These are phyloP conservation scores for Stereum hirsutum DNA, from an alignment of 1,284 basidiomycete species.

Conservation along the genomic window DNA sequence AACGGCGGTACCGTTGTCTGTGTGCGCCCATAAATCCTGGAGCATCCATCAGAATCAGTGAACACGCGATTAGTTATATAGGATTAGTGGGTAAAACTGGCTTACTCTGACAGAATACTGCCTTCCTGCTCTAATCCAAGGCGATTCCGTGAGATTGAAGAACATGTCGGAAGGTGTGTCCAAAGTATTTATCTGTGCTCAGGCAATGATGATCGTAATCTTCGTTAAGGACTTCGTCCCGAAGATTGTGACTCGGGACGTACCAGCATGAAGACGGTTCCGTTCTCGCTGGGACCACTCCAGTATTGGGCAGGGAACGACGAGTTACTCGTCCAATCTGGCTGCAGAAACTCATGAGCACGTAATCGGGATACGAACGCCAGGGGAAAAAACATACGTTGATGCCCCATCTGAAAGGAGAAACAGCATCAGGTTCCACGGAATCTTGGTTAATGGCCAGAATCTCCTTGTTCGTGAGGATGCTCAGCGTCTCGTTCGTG, in stretches of 20 bases:
- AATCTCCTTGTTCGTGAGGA: conserved; percentile 29
- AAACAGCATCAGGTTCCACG: conserved; percentile 27
- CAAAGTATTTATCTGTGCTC: conserved; percentile 29
- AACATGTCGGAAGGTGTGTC: conserved; percentile 45
- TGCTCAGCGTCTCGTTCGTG: conserved; percentile 23
- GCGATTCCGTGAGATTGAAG: conserved; percentile 60
- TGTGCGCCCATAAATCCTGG: conserved; percentile 55
- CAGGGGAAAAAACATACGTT: conserved; percentile 26
- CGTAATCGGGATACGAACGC: neutral
- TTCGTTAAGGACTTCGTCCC: neutral
- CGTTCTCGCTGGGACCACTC: conserved; percentile 40
- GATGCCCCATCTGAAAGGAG: conserved; percentile 37
- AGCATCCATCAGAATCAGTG: neutral
- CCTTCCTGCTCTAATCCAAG: conserved; percentile 58
- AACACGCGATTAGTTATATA: neutral
- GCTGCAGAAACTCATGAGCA: conserved; percentile 18
- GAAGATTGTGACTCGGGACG: too few relatives aligned
- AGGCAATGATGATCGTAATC: too few relatives aligned
- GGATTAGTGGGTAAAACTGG: conserved; percentile 2
- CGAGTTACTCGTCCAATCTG: conserved; percentile 36
- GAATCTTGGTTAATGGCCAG: conserved; percentile 38
- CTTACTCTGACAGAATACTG: conserved; percentile 52
- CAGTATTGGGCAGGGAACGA: conserved; percentile 43
- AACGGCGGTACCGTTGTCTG: conserved; percentile 56
- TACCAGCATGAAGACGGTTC: conserved; percentile 34